Evolutionary conservation across 2,329 filamentous ascomycete genomes (phyloP), one percentile per base, ranked within the genome.

Genomic region (Colletotrichum sp.): DNA sequence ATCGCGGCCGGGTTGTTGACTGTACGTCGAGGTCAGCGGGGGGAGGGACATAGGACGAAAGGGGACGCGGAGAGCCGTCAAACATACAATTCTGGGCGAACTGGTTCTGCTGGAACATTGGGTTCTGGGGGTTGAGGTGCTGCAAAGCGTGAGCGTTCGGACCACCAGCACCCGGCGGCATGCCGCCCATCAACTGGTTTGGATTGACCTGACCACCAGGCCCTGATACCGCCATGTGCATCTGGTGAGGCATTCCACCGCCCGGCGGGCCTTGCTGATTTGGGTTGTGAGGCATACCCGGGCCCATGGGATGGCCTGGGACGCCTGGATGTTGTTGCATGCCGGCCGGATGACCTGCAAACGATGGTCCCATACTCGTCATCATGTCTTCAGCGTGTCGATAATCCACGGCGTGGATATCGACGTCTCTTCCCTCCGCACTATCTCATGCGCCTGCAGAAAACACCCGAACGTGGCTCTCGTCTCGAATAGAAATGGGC

Each of bases 321-420:
- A 94, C 92, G 79, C 92, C 93, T 78, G 93, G 93, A 83, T 94
- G 93, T 81, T 92, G 89, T 77, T 89, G 93, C 92, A 95, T 94
- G 82, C 88, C 92, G 81, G 89, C 91, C 79, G 93, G 92, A 87
- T 95, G 93, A 84, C 93, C 92, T 82, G 87, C 85, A 81, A 92
- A 94, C 81, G 90, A 88, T 80, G 90, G 90, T 78, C 87, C 89
- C 86, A 93, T 91, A 85, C 90, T 92, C 77, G 93, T 90, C 93
- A 95, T 95, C 93, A 94, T 95, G 82, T 87, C 77, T 77, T 70
- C 61, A 71, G 70, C 63, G 79, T 80, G 87, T 86, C 89, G 88
- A 88, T 83, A 87, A 89, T 88, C 89, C 90, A 92, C 90, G 80
- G 80, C 81, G 89, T 91, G 90, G 90, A 91, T 90, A 89, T 90